Evolutionary conservation across 192 early-diverging fungal genomes (phyloP).

Genomic region (Powellomyces hirtus): DNA sequence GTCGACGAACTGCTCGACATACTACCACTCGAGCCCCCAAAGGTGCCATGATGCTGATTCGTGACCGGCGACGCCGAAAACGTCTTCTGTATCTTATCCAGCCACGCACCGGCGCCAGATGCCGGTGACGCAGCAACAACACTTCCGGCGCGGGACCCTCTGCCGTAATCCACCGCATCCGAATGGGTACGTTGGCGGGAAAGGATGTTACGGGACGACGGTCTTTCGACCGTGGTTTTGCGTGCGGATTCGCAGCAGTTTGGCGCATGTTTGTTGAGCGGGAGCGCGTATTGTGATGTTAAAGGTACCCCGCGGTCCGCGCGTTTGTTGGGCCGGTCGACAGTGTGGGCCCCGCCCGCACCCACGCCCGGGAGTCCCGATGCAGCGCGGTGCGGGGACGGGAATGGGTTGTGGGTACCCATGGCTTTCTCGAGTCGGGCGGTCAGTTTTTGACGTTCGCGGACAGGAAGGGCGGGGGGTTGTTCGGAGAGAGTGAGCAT

Average conservation of each 20-base stretch:
- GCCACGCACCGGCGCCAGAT: slow-evolving; percentile 11
- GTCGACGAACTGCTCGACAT: slow-evolving; percentile 18
- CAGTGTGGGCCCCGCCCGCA: too few relatives aligned
- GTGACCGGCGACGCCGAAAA: background rate
- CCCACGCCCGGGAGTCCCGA: background rate
- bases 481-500: slow-evolving; percentile 44
- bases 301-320: slow-evolving; percentile 56
- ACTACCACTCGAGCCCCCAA: background rate
- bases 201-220: background rate
- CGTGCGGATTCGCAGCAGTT: slow-evolving; percentile 15
- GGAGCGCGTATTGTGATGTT: slow-evolving; percentile 57
- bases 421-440: slow-evolving; percentile 58
- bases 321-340: slow-evolving; percentile 4
- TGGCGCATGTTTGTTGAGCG: slow-evolving; percentile 50
- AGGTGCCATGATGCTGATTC: too few relatives aligned
- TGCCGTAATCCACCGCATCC: background rate
- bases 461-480: slow-evolving; percentile 51
- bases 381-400: background rate
- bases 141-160: background rate
- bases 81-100: slow-evolving; percentile 16
- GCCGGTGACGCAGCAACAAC: background rate
- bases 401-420: slow-evolving; percentile 18
- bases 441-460: slow-evolving; percentile 65
- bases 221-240: background rate
- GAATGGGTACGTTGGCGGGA: background rate